Base-by-base conservation (phyloP, 176 grass and related monocot genomes). In the Musa schizocarpa region DNA sequence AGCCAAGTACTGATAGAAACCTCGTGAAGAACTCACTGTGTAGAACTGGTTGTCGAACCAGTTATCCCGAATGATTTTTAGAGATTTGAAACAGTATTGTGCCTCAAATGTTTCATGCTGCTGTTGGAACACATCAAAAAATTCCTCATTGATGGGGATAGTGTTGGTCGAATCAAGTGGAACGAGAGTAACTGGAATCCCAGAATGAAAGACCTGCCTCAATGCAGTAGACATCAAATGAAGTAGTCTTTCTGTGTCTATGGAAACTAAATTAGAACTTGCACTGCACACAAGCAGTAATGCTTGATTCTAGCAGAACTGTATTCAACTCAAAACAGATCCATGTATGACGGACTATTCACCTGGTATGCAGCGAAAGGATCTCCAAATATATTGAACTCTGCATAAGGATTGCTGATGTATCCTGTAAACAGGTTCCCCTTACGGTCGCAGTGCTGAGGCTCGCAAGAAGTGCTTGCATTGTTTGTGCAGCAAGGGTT, bases 351-450 rank as follows among this genome's bases (percentile, higher is more conserved):
- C 9, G 22, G 23, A 12, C n/a, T n/a, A 61, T 26, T 57, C n/a
- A 93, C 93, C 90, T 93, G 93, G 77, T 93, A 97, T 65, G 90
- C 93, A 21, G 93, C 87, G 12, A 97, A 97, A 83, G 93, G 93
- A 81, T 97, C 93, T 20, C 53, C 77, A 72, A 97, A 97, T 20
- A 97, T 85, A 74, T 97, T 97, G 85, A 88, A 97, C 51, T 97
- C 93, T 48, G 87, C 85, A 81, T 90, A 82, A 1, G 90, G 89
- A 51, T 90, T 97, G 53, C 84, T 75, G 66, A 54, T 84, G 83
- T 88, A 93, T 23, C 74, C 79, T 68, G 85, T 83, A 74, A 93
- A 97, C 27, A 97, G 17, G 86, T 93, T 97, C 50, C 93, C 93
- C 74, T 78, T 88, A 76, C 90, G 82, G 55, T 88, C 90, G 22